Base-by-base conservation (phyloP, 371 early-diverging fungal genomes). In the Parasitella parasitica region DNA sequence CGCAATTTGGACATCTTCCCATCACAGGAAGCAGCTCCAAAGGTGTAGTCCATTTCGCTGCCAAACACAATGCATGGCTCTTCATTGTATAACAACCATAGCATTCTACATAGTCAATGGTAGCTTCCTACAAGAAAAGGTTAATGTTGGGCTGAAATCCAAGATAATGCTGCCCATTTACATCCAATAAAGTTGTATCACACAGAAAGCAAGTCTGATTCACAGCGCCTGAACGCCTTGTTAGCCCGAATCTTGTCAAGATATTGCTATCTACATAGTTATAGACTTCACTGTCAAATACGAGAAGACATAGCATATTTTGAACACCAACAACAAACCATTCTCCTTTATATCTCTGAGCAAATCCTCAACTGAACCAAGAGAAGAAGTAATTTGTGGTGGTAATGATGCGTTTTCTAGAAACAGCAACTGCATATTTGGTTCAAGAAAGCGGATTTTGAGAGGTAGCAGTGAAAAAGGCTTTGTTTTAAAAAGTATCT, bases 401-500 rank as follows among this genome's bases (percentile, higher is more conserved):
- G 68, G 59, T 24, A 68, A 36, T 16, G 13, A 13, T 7, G 24
- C 12, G 11, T 49, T 34, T n/a, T 63, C 68, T 2, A 54, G 24
- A 30, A 70, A 65, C 4, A 70, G 22, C 1, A 54, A 18, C 28
- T 61, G 54, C 55, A 57, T 43, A 50, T 39, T 49, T 3, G 49
- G 65, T 24, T 36, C 1, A 7, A 59, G 46, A 59, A 70, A 70
- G 38, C 65, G 61, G 34, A 65, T 28, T 26, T 70, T 64, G 11
- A 70, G 48, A 9, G 70, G 70, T 16, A 57, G 30, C 7, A 35
- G 12, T 15, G 49, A 65, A 38, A 70, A 70, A 0, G 70, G 70
- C 16, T 30, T 54, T 36, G 59, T 62, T 46, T 49, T 65, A 9
- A 70, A 28, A 3, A 70, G 38, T 26, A 65, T 28, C 20, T 70